Evolutionary conservation across 2,329 filamentous ascomycete genomes (phyloP), one percentile per base, ranked within the genome.

Genomic region (Curvularia hawaiiensis): DNA sequence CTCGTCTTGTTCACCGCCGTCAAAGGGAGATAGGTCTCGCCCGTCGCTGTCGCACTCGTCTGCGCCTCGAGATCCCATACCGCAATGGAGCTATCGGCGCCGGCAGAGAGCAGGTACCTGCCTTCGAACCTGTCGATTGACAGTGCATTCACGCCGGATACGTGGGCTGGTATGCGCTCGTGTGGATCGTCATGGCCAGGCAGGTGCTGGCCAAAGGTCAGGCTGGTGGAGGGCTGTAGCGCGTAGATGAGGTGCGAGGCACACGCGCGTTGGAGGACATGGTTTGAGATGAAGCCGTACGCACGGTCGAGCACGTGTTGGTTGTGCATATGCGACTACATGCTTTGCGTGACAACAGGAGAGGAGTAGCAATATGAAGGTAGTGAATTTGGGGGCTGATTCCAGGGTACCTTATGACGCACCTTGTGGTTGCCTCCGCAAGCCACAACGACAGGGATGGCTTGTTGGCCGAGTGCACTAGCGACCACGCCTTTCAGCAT

Each of bases 61-160:
- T 65, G 50, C 44, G 61, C 60, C 12, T 96, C 90, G 7, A 97
- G 84, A 76, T 97, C 89, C 93, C 93, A 97, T 45, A 97, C 79
- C 64, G 88, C 90, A 69, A 97, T 86, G 0, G 90, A 90, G 10
- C 90, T 91, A 71, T 97, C 92, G 4, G 91, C 89, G 30, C 93
- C 92, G 4, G 91, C 94, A 0, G 93, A 96, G 2, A 97, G 77
- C 61, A 97, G 83, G 64, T 90, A 87, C 71, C 87, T 83, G 3
- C 90, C 91, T 61, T 95, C 90, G 69, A 95, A 92, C 49, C 87
- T 86, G 69, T 97, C 93, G 39, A 97, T 83, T 0, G 90, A 87
- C 40, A 97, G 79, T 39, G 89, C 86, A 70, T 89, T 95, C 38
- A 93, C 90, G 14, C 92, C 92, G 4, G 90, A 85, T 52, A 85